Conservation (phyloP, 2,329 filamentous ascomycete species). For the Seiridium unicorne region DNA sequence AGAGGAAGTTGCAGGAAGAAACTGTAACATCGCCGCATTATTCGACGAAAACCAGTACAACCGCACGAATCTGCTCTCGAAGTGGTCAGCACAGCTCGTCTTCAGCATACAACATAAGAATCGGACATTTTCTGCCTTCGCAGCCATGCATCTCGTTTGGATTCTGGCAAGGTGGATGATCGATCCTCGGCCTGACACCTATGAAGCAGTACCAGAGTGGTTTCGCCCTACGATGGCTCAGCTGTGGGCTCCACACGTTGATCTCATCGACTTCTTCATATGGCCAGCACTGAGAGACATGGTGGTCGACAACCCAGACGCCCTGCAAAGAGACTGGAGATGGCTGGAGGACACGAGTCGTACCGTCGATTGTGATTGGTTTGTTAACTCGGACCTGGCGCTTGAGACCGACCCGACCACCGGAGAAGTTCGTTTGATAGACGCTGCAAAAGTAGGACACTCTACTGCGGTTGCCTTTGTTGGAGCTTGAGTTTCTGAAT, state of each 20-base stretch:
- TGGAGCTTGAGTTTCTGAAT: too few species aligned
- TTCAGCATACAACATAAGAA: not conserved
- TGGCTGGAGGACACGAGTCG: not conserved
- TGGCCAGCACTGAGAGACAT: not conserved
- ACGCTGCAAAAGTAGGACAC: not conserved
- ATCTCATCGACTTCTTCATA: not conserved
- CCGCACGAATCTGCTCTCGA: not conserved
- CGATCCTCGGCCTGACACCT: not conserved
- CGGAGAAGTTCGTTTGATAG: not conserved
- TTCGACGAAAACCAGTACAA: conserved; percentile 1
- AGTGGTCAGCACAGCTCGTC: not conserved
- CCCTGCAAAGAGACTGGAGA: not conserved
- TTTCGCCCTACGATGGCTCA: not conserved
- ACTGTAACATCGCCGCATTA: not conserved
- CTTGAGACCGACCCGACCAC: not conserved
- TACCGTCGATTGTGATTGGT: conserved; percentile 3
- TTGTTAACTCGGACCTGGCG: not conserved
- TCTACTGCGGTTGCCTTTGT: not conserved
- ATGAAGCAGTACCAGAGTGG: not conserved
- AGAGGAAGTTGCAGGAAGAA: not conserved
- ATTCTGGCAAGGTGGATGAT: conserved; percentile 1
- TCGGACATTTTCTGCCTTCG: not conserved
- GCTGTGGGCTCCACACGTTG: not conserved
- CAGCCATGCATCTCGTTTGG: conserved; percentile 2
- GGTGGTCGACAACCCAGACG: not conserved